Evolutionary conservation across 2,329 filamentous ascomycete genomes (phyloP), one percentile per base, ranked within the genome.

Genomic region (Talaromyces piceae): DNA sequence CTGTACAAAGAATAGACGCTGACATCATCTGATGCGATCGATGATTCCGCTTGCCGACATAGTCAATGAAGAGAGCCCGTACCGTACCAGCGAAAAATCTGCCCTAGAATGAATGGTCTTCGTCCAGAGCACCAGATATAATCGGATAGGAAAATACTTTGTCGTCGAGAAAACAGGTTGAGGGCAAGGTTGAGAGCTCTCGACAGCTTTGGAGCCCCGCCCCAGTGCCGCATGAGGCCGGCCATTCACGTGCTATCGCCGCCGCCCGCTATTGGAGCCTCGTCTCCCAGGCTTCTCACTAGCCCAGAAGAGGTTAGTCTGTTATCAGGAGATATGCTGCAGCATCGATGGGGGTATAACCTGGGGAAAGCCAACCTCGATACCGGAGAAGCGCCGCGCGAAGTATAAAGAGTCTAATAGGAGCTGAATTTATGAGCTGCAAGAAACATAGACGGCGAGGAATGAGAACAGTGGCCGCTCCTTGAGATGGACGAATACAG

Each of bases 201-300:
- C 11, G 16, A 7, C 22, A 31, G 26, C 23, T 47, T 18, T 33
- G 20, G 5, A 44, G 50, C 50, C 50, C 50, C 46, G 50, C 50
- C 41, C 45, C 27, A 33, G 50, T 13, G 39, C 27, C 6, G 22
- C 30, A 41, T 47, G 18, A 33, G 50, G 33, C 16, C 33, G 26
- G 23, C 45, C 33, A 51, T 51, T 52, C 50, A 52, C 50, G 50
- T 52, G 50, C 45, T 18, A 30, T 28, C 12, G 30, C 7, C 20
- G n/a, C 12, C 37, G 16, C 16, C 28, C 41, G 25, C 45, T 28
- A 52, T 52, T 52, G 50, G 50, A 25, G 39, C 6, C 23, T 13
- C 3, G 12, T 26, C 22, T 18, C 22, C 11, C 23, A n/a, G n/a
- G n/a, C n/a, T n/a, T n/a, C n/a, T n/a, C n/a, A n/a, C n/a, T n/a